Evolutionary conservation across 345 rosid species (phyloP).

Genomic region (rapeseed (Brassica napus)): DNA sequence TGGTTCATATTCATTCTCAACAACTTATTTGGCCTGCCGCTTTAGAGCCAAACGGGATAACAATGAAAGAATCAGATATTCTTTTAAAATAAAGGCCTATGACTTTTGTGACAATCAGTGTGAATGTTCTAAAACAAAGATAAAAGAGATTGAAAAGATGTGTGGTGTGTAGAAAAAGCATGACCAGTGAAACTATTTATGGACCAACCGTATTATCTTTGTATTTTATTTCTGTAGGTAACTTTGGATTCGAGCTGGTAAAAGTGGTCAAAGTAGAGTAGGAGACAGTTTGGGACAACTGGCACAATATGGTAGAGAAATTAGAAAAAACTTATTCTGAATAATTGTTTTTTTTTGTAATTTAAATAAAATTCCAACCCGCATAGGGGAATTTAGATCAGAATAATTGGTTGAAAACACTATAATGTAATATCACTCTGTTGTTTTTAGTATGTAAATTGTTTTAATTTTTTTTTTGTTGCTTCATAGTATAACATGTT

Average conservation of each 20-base stretch:
- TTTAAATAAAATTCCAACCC: too few relatives aligned
- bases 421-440: background rate
- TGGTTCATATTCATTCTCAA: conserved; percentile 24
- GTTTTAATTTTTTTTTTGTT: background rate
- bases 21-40: background rate
- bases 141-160: conserved; percentile 7
- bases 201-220: conserved; percentile 3
- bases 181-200: conserved; percentile 17
- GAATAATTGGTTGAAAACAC: background rate
- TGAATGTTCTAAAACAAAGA: conserved; percentile 8
- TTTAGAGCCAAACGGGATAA: conserved; percentile 16
- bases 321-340: background rate
- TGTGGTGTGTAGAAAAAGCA: conserved; percentile 14
- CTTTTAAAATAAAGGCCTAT: background rate
- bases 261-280: background rate
- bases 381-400: too few relatives aligned
- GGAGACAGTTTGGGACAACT: background rate
- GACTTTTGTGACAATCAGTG: conserved; percentile 23
- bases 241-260: background rate
- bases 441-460: background rate
- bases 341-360: too few relatives aligned
- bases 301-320: background rate
- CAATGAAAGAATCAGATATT: conserved; percentile 14
- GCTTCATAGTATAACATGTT: background rate
- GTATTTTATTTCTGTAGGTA: background rate